These are phyloP conservation scores for Stephanocyclus meneghinianus DNA, from an alignment of 352 stramenopile genomes.

Conservation along the genomic window DNA sequence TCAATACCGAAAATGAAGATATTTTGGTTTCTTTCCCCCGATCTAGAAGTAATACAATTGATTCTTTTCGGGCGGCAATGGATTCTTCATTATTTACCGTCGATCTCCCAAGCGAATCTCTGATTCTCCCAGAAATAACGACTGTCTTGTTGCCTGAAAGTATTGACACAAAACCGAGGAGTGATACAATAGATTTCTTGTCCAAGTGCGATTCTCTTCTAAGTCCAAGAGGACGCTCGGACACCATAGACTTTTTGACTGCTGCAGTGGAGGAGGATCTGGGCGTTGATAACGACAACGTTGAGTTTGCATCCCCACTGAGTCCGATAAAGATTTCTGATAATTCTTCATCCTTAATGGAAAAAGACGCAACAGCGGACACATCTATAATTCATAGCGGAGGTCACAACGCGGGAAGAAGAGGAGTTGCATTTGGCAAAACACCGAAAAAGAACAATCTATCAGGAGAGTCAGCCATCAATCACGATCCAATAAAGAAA, in stretches of 20 bases:
- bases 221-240: constrained; percentile 14
- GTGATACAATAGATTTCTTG: constrained; percentile 16
- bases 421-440: constrained; percentile 28
- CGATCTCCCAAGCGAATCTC: constrained; percentile 25
- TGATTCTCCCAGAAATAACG: constrained; percentile 41
- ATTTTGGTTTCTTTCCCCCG: constrained; percentile 15
- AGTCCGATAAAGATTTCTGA: background rate
- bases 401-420: background rate
- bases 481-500: constrained; percentile 31
- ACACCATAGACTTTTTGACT: constrained; percentile 52
- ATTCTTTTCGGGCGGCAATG: constrained; percentile 52
- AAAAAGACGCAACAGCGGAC: background rate
- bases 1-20: constrained; percentile 10
- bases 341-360: background rate
- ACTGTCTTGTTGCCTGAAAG: background rate
- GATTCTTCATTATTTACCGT: constrained; percentile 17
- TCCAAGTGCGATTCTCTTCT: constrained; percentile 3
- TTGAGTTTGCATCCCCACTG: constrained; percentile 7
- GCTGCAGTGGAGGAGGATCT: constrained; percentile 17
- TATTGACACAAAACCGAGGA: background rate
- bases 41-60: constrained; percentile 50
- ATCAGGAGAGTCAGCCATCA: constrained; percentile 2
- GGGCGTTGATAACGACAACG: background rate
- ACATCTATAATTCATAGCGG: background rate
- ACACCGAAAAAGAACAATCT: constrained; percentile 51